These are phyloP conservation scores for Ophiostoma ips DNA, from an alignment of 2,329 filamentous ascomycete species.

Conservation along the genomic window DNA sequence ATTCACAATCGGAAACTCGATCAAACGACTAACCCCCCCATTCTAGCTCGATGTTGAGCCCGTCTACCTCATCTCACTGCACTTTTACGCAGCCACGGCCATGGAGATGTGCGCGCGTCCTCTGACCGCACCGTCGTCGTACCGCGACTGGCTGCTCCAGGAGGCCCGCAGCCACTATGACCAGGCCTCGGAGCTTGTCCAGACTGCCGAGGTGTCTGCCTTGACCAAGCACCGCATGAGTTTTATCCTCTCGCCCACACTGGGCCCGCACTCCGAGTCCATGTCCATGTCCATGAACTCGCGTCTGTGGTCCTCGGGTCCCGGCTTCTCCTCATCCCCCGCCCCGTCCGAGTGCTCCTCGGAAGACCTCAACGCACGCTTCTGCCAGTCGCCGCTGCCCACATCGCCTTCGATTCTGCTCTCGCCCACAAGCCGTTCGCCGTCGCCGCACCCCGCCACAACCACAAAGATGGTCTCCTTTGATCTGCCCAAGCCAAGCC, in stretches of 20 bases:
- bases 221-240: constrained; percentile 19
- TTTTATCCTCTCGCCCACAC: constrained; percentile 21
- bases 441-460: constrained; percentile 6
- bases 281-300: constrained; percentile 34
- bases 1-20: no score
- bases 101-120: constrained; percentile 41
- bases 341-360: constrained; percentile 29
- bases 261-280: constrained; percentile 31
- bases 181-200: constrained; percentile 33
- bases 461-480: constrained; percentile 31
- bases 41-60: constrained; percentile 29
- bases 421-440: neutral
- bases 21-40: no score
- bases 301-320: constrained; percentile 27
- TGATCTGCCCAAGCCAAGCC: constrained; percentile 22
- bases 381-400: constrained; percentile 2
- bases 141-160: constrained; percentile 33
- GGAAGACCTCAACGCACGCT: constrained; percentile 20
- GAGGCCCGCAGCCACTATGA: constrained; percentile 40
- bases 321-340: constrained; percentile 32
- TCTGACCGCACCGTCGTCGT: constrained; percentile 30
- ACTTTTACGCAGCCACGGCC: constrained; percentile 48
- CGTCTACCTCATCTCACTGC: constrained; percentile 42
- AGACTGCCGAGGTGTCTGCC: constrained; percentile 29
- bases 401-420: neutral